phyloP scores from a whole-genome alignment of 345 rosid species.

The Melaleuca alternifolia region DNA sequence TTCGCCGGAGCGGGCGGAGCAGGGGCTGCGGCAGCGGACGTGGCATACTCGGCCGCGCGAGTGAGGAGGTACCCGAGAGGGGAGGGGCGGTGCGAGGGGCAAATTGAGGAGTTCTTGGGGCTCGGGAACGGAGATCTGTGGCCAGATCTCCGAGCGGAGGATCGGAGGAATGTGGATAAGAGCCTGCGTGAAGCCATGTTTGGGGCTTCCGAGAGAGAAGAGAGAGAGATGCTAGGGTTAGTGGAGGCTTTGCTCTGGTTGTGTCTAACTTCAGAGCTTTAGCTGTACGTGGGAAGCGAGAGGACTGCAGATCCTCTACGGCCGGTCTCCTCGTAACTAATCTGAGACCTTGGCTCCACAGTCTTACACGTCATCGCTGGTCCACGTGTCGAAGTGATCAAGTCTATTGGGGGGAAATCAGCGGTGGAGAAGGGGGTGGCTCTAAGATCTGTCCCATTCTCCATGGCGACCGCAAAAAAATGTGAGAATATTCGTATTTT shows the following conservation, averaged over 20 bases:
- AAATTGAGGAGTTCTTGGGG: conserved; percentile 13
- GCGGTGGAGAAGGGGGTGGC: neutral
- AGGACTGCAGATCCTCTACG: neutral
- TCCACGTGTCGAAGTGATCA: neutral
- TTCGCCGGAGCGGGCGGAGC: conserved; percentile 10
- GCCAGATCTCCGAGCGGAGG: conserved; percentile 19
- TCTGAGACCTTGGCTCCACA: neutral
- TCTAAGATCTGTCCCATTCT: neutral
- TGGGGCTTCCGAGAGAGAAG: neutral
- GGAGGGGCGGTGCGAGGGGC: conserved; percentile 22
- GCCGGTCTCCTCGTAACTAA: neutral
- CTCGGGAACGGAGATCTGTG: conserved; percentile 41
- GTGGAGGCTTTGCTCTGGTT: neutral
- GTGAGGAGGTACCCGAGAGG: conserved; percentile 40
- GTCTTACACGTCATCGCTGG: neutral
- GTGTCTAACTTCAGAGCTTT: neutral
- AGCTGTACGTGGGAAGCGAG: neutral
- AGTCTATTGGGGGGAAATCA: neutral
- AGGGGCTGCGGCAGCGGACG: conserved; percentile 34
- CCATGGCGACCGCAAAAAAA: neutral
- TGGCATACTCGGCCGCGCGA: conserved; percentile 61
- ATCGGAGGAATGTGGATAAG: conserved; percentile 59
- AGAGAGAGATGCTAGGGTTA: neutral
- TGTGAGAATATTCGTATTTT: neutral
- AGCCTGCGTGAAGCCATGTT: conserved; percentile 51